Evolutionary conservation across 495 filamentous ascomycete genomes (phyloP).

Genomic region (Podospora sp.): DNA sequence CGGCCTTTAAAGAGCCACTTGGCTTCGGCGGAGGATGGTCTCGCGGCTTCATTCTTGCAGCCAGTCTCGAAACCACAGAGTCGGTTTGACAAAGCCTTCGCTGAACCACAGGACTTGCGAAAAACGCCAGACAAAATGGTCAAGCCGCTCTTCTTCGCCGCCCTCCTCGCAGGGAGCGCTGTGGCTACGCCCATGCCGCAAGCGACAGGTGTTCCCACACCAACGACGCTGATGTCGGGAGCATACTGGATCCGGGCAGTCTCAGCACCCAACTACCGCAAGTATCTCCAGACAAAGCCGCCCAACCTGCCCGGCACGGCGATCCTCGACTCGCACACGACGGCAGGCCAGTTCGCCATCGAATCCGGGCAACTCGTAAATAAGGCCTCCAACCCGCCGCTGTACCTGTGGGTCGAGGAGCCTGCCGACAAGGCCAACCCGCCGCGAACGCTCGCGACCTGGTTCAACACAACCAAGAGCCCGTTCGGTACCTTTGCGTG

Average conservation of each 20-base stretch:
- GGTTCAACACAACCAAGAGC: slow-evolving; percentile 55
- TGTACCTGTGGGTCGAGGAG: slow-evolving; percentile 52
- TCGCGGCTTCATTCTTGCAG: no score
- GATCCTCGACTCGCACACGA: slow-evolving; percentile 54
- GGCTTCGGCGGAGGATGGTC: background rate
- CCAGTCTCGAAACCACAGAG: no score
- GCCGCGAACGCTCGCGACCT: slow-evolving; percentile 50
- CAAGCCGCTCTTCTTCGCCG: slow-evolving; percentile 19
- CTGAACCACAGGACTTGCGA: background rate
- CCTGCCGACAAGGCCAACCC: slow-evolving; percentile 50
- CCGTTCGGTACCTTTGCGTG: slow-evolving; percentile 61
- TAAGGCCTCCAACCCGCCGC: slow-evolving; percentile 45
- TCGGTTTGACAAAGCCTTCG: background rate
- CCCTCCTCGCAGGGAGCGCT: slow-evolving; percentile 25
- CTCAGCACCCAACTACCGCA: slow-evolving; percentile 61
- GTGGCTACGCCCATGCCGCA: slow-evolving; percentile 22
- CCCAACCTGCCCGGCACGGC: slow-evolving; percentile 51
- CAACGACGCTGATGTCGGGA: slow-evolving; percentile 48
- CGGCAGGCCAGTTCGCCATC: slow-evolving; percentile 64
- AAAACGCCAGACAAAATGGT: slow-evolving; percentile 15
- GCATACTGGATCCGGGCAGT: slow-evolving; percentile 66
- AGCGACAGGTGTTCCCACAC: slow-evolving; percentile 27
- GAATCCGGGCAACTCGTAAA: slow-evolving; percentile 60
- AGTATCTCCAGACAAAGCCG: slow-evolving; percentile 62
- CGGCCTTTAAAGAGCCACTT: background rate